Conservation (phyloP, 768 basidiomycete species). For the Phlegmacium glaucopus region DNA sequence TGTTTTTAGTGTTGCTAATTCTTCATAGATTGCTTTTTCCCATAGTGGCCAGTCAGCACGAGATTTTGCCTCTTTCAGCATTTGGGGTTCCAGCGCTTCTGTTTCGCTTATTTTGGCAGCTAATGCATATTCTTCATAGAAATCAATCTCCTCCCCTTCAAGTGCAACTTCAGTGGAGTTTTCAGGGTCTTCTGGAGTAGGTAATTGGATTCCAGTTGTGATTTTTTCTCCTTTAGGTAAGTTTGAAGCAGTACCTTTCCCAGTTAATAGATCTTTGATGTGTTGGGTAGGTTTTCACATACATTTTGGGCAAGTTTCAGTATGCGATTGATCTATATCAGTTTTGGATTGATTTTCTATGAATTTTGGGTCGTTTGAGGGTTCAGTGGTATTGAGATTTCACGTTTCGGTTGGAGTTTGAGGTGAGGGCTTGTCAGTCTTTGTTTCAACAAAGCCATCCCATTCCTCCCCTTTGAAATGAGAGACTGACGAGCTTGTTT, state of each 20-base stretch:
- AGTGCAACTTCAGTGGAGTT: too few species aligned
- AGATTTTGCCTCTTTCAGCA: conserved; percentile 19
- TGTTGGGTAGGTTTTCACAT: conserved; percentile 4
- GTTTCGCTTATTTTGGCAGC: conserved; percentile 23
- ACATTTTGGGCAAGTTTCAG: conserved; percentile 4
- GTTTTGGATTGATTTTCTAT: background rate
- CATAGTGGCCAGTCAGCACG: conserved; percentile 20
- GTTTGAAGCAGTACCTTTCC: conserved; percentile 3
- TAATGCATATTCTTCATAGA: too few species aligned
- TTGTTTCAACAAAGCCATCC: conserved; percentile 7
- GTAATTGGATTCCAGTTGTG: conserved; percentile 8
- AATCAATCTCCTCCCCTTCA: conserved; percentile 6
- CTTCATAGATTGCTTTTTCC: conserved; percentile 22
- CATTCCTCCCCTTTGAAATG: too few species aligned
- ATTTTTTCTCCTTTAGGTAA: too few species aligned
- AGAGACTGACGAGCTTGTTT: conserved; percentile 8
- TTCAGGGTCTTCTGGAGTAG: conserved; percentile 4
- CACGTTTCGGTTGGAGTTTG: too few species aligned
- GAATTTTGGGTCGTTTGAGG: too few species aligned
- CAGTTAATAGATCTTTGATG: conserved; percentile 9
- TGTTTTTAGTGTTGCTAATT: conserved; percentile 30
- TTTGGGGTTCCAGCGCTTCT: conserved; percentile 23
- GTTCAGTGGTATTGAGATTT: too few species aligned
- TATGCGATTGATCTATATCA: background rate
- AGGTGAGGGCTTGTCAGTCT: conserved; percentile 3